phyloP scores from a whole-genome alignment of 2,329 filamentous ascomycete genomes.

The Tolypocladium pustulatum region DNA sequence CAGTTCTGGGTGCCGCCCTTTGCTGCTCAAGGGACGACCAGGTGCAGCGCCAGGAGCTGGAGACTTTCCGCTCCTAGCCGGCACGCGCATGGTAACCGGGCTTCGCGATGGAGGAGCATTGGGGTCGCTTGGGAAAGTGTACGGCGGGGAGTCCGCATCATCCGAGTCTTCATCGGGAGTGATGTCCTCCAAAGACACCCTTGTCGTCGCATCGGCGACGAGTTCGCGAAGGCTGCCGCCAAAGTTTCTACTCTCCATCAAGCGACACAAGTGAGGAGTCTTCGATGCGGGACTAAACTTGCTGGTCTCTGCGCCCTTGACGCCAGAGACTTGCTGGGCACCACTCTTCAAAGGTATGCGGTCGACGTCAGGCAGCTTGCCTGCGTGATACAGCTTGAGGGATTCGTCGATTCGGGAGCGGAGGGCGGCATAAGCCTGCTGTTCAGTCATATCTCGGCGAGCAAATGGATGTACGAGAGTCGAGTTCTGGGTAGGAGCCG shows the following conservation, averaged over 20 bases:
- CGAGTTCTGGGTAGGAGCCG: conserved; percentile 5
- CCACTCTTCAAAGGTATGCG: conserved; percentile 29
- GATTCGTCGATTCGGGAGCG: conserved; percentile 44
- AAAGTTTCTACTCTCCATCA: conserved; percentile 53
- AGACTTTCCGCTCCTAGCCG: conserved; percentile 45
- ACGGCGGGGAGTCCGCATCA: conserved; percentile 12
- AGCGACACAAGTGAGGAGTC: conserved; percentile 56
- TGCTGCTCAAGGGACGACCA: conserved; percentile 45
- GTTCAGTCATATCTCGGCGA: conserved; percentile 37
- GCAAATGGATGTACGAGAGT: conserved; percentile 23
- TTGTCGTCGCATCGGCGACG: conserved; percentile 49
- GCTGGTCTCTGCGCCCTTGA: neutral
- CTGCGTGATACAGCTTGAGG: conserved; percentile 39
- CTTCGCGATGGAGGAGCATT: conserved; percentile 16
- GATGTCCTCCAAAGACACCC: conserved; percentile 37
- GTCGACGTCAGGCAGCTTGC: conserved; percentile 37
- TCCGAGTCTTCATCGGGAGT: conserved; percentile 46
- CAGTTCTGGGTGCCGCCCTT: conserved; percentile 33
- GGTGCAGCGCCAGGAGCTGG: conserved; percentile 30
- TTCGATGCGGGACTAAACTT: conserved; percentile 43
- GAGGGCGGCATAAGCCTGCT: conserved; percentile 39
- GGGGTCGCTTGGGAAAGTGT: conserved; percentile 5
- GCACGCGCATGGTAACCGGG: conserved; percentile 45
- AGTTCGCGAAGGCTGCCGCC: conserved; percentile 46
- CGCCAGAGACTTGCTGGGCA: neutral